Evolutionary conservation across 345 rosid species (phyloP), one percentile per base, ranked within the genome.

Genomic region (Linum tenue): DNA sequence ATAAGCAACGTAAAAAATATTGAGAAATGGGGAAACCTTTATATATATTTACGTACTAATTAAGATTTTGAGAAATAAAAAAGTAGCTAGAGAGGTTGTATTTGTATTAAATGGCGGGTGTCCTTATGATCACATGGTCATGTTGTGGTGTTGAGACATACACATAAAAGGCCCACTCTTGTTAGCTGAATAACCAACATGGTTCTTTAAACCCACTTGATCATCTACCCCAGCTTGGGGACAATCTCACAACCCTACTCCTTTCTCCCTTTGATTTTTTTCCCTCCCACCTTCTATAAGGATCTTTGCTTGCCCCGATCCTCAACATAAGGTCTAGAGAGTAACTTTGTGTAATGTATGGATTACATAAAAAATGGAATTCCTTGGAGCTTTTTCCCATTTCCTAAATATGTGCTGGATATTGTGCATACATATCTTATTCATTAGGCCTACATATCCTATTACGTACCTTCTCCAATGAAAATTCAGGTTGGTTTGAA

Each of bases 121-220:
- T 55, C 66, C 72, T 63, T 72, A 60, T 61, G 72, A 80, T 80
- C 94, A 88, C 91, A 84, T 86, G 91, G 85, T 64, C 73, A 51
- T 81, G 91, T 72, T 22, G 31, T 22, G 31, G 77, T 67, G 76
- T 74, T 62, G 76, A 79, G 85, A 77, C 80, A 67, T 79, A 72
- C 84, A 81, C 85, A 81, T 84, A 81, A 56, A 70, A 80, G 91
- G 90, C 85, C 85, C 98, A 80, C 91, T 70, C 31, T 69, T 85
- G 98, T 82, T 80, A 50, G 70, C 81, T 69, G 69, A 73, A 71
- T 67, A 77, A 80, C 85, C 65, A 85, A 84, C 97, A 91, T 67
- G 60, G 70, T 68, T 79, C 78, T 65, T 66, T 39, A 73, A 75
- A 73, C 81, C 84, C 91, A 86, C 85, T 83, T 83, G 84, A 73